These are phyloP conservation scores for Oryza meyeriana DNA, from an alignment of 176 grass and related monocot species.

Conservation along the genomic window DNA sequence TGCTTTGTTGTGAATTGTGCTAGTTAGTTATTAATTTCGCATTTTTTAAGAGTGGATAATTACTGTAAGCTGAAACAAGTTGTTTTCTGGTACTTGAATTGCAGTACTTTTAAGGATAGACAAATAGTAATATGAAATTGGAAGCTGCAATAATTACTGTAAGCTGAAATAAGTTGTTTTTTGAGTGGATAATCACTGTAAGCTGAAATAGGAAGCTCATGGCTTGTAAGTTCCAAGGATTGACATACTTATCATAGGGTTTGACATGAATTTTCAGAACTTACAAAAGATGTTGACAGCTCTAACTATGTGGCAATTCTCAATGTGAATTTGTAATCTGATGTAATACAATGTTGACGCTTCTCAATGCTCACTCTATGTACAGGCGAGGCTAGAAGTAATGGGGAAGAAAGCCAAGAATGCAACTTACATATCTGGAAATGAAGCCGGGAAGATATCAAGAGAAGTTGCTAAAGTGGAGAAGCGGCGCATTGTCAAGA, in stretches of 20 bases:
- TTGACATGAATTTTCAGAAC: background rate
- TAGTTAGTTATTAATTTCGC: background rate
- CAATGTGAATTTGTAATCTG: background rate
- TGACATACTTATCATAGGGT: background rate
- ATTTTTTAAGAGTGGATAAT: background rate
- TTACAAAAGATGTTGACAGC: background rate
- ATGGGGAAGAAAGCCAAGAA: conserved; percentile 96
- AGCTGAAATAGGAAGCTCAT: background rate
- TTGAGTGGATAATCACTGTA: too few relatives aligned
- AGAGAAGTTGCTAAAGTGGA: conserved; percentile 90
- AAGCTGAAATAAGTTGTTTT: too few relatives aligned
- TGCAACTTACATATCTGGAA: conserved; percentile 75
- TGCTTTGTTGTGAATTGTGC: background rate
- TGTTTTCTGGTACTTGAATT: background rate
- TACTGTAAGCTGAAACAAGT: background rate
- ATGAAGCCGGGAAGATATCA: conserved; percentile 80
- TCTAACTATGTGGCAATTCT: background rate
- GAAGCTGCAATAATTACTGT: too few relatives aligned
- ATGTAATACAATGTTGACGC: conserved; percentile 7
- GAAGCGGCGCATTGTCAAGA: conserved; percentile 76
- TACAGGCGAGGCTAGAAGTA: conserved; percentile 69
- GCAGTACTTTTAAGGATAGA: background rate
- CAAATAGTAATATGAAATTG: background rate
- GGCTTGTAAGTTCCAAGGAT: background rate
- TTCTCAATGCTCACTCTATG: conserved; percentile 16